Evolutionary conservation across 2,329 filamentous ascomycete species (phyloP).

Genomic region (Colletotrichum scovillei): DNA sequence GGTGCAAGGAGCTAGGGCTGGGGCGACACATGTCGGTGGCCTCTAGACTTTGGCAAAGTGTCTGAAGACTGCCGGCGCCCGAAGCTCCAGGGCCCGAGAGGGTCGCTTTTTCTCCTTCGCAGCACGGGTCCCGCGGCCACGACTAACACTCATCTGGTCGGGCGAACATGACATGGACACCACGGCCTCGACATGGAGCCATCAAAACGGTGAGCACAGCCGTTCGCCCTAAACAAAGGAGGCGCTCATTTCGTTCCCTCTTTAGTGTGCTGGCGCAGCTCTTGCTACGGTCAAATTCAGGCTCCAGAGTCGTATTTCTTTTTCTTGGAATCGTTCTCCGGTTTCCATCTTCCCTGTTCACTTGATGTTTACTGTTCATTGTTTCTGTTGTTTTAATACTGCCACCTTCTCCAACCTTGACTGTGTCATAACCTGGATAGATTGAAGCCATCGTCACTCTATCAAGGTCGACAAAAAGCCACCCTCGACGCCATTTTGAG

Average conservation of each 20-base stretch:
- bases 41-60: constrained; percentile 8
- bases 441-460: no score
- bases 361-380: background rate
- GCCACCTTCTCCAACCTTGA: no score
- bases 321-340: background rate
- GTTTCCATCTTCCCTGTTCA: background rate
- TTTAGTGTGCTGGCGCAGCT: background rate
- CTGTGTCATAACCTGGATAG: no score
- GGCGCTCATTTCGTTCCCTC: background rate
- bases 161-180: background rate
- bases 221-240: background rate
- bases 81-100: background rate
- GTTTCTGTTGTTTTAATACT: background rate
- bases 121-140: constrained; percentile 20
- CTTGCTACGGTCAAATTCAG: background rate
- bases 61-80: constrained; percentile 11
- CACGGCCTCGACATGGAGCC: constrained; percentile 15
- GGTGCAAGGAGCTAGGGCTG: background rate
- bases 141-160: background rate
- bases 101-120: background rate
- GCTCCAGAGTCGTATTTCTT: background rate
- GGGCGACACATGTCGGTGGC: constrained; percentile 1
- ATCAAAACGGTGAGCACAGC: constrained; percentile 6
- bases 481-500: no score
- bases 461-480: no score